phyloP scores from a whole-genome alignment of 306 rosid genomes.

The Sesbania bispinosa region DNA sequence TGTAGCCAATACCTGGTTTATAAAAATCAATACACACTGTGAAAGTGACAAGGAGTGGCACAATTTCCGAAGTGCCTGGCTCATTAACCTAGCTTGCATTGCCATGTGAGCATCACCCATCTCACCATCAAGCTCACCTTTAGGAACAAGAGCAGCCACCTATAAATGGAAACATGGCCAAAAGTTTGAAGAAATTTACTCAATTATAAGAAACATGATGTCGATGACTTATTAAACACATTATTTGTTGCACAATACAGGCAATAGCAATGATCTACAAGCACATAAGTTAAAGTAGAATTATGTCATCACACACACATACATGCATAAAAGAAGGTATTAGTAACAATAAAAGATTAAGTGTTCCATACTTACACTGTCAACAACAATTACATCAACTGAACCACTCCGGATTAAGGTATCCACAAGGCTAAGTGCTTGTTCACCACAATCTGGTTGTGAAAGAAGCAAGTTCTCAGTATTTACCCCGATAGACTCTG shows the following conservation, averaged over 20 bases:
- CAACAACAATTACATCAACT: slow-evolving; percentile 89
- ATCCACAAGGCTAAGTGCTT: slow-evolving; percentile 91
- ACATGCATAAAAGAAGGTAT: not conserved
- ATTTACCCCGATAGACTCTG: slow-evolving; percentile 78
- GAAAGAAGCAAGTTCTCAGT: slow-evolving; percentile 77
- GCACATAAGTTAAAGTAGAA: not conserved
- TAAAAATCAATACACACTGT: slow-evolving; percentile 69
- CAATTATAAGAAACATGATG: slow-evolving; percentile 9
- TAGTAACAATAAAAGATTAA: not conserved
- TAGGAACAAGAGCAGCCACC: slow-evolving; percentile 98
- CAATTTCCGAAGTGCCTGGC: slow-evolving; percentile 90
- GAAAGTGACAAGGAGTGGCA: slow-evolving; percentile 87
- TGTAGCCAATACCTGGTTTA: slow-evolving; percentile 69
- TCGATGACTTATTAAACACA: not conserved
- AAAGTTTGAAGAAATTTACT: not conserved
- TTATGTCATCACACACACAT: slow-evolving; percentile 4
- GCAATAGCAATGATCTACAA: not conserved
- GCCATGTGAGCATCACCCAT: slow-evolving; percentile 98
- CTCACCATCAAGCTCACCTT: slow-evolving; percentile 91
- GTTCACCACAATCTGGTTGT: slow-evolving; percentile 92
- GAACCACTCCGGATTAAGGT: slow-evolving; percentile 90
- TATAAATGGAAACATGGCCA: slow-evolving; percentile 32
- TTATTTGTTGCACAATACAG: not conserved
- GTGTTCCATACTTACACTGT: slow-evolving; percentile 70
- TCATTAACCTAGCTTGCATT: slow-evolving; percentile 98